These are phyloP conservation scores for Schoenoplectus tabernaemontani DNA, from an alignment of 202 grass and related monocot species.

Conservation along the genomic window DNA sequence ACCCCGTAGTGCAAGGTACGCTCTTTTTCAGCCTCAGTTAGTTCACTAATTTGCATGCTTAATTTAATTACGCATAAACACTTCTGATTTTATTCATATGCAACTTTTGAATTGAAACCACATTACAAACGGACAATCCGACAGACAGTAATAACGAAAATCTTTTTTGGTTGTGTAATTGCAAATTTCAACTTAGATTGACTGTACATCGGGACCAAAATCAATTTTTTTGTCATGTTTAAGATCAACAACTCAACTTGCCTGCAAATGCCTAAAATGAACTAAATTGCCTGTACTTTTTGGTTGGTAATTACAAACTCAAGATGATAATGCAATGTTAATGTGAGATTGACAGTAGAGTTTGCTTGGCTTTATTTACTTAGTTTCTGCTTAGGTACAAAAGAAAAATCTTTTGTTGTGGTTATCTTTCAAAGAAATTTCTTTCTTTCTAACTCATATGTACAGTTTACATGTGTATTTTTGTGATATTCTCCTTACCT, in stretches of 20 bases:
- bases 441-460: no score
- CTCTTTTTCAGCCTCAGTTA: background rate
- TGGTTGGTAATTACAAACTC: no score
- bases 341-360: background rate
- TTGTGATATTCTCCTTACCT: slow-evolving; percentile 2
- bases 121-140: background rate
- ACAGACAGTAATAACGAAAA: background rate
- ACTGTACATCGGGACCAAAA: background rate
- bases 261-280: background rate
- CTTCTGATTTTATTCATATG: background rate
- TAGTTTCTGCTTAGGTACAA: background rate
- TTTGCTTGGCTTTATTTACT: background rate
- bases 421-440: no score
- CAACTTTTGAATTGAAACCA: background rate
- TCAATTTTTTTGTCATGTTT: background rate
- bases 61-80: background rate
- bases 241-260: background rate
- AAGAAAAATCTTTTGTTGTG: no score
- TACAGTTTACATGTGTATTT: no score
- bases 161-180: background rate
- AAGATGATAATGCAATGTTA: background rate
- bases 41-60: background rate
- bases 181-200: background rate
- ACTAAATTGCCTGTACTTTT: background rate
- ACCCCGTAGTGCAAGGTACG: slow-evolving; percentile 9